Evolutionary conservation across 2,329 filamentous ascomycete genomes (phyloP).

Genomic region (Xenoacremonium recifei): DNA sequence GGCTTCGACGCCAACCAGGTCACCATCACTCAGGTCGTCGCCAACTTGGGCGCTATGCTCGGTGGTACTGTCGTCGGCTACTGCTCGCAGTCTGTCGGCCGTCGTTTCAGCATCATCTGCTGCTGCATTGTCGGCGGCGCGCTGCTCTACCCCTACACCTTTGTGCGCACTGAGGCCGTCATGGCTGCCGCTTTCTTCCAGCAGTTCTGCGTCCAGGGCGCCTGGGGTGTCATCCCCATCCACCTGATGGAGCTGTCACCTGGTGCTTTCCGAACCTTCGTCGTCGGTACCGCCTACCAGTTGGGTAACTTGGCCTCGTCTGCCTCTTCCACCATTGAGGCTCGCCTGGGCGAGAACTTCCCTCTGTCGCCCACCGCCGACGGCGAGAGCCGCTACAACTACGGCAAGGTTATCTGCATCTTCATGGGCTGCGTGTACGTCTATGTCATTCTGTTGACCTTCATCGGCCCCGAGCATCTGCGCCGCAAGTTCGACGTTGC

Average conservation of each 20-base stretch:
- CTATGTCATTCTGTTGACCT: conserved; percentile 59
- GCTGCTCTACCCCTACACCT: conserved; percentile 81
- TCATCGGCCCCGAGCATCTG: conserved; percentile 60
- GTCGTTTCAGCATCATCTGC: conserved; percentile 65
- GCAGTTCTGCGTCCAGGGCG: conserved; percentile 76
- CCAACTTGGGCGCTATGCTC: conserved; percentile 67
- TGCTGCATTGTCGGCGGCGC: conserved; percentile 68
- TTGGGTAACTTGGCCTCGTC: conserved; percentile 72
- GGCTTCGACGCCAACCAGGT: conserved; percentile 52
- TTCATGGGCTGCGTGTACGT: conserved; percentile 84
- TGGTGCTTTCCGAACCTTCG: conserved; percentile 70
- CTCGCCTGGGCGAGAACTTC: conserved; percentile 71
- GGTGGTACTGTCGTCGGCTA: conserved; percentile 69
- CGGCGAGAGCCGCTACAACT: conserved; percentile 60
- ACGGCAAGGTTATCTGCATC: conserved; percentile 83
- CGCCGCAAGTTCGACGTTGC: conserved; percentile 49
- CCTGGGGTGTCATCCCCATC: conserved; percentile 75
- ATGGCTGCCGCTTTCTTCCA: conserved; percentile 84
- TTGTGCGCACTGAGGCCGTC: conserved; percentile 58
- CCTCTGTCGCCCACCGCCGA: conserved; percentile 59
- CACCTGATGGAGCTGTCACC: conserved; percentile 77
- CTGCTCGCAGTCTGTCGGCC: conserved; percentile 66
- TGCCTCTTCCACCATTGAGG: conserved; percentile 72
- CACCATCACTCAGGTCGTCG: conserved; percentile 70
- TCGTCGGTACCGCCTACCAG: conserved; percentile 73